These are phyloP conservation scores for Flueggea neowawraea DNA, from an alignment of 441 rosid genomes.

Conservation along the genomic window DNA sequence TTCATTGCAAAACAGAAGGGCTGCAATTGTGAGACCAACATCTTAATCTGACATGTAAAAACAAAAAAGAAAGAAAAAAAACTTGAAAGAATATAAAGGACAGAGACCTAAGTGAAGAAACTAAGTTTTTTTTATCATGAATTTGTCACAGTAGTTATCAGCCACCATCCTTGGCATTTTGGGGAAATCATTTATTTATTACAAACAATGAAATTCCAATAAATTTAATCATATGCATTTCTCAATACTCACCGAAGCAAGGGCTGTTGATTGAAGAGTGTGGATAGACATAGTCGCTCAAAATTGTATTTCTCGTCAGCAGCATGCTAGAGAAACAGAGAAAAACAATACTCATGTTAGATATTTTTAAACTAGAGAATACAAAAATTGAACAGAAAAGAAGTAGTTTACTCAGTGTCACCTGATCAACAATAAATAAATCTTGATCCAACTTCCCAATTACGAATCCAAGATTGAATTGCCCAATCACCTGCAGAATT, in stretches of 20 bases:
- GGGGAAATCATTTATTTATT: neutral
- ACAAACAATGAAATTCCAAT: slow-evolving; percentile 1
- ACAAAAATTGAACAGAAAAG: too few species aligned
- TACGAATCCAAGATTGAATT: slow-evolving; percentile 97
- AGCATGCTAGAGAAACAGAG: slow-evolving; percentile 71
- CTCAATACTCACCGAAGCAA: slow-evolving; percentile 66
- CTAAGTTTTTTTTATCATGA: too few species aligned
- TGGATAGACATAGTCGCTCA: slow-evolving; percentile 79
- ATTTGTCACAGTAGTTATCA: too few species aligned
- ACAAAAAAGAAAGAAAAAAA: too few species aligned
- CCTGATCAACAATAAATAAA: slow-evolving; percentile 99
- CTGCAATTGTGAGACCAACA: neutral
- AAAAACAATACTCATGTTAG: neutral
- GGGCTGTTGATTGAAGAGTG: slow-evolving; percentile 93
- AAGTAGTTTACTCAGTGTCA: slow-evolving; percentile 11
- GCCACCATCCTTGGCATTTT: too few species aligned
- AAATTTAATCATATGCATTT: slow-evolving; percentile 2
- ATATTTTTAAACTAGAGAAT: too few species aligned
- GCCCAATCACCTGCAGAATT: slow-evolving; percentile 74
- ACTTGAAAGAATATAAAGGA: too few species aligned
- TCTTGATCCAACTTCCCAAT: slow-evolving; percentile 89
- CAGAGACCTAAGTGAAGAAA: too few species aligned
- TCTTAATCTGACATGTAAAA: too few species aligned
- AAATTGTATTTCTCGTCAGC: slow-evolving; percentile 99
- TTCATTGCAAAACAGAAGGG: neutral